phyloP scores from a whole-genome alignment of 2,329 filamentous ascomycete species.

The Colletotrichum abscissum region DNA sequence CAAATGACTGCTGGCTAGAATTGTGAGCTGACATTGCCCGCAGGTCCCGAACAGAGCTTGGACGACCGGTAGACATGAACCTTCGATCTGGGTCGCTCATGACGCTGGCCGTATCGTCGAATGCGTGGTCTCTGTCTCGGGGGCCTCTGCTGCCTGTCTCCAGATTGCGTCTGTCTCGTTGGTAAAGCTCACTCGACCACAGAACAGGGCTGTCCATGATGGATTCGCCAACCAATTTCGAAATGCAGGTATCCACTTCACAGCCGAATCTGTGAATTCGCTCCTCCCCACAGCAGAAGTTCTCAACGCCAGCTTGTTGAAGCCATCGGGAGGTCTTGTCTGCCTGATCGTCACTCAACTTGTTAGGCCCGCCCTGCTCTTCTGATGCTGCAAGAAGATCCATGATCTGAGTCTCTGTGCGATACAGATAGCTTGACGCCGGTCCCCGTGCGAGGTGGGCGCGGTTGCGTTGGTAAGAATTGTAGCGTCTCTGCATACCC shows the following conservation, averaged over 20 bases:
- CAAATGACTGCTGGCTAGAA: slow-evolving; percentile 75
- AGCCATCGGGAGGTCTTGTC: slow-evolving; percentile 88
- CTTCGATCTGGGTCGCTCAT: slow-evolving; percentile 66
- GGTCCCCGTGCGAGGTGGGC: slow-evolving; percentile 59
- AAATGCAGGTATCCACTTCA: slow-evolving; percentile 88
- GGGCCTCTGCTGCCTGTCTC: slow-evolving; percentile 54
- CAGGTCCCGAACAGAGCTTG: slow-evolving; percentile 66
- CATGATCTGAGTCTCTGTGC: slow-evolving; percentile 85
- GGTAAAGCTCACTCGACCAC: slow-evolving; percentile 92
- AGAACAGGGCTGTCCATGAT: slow-evolving; percentile 87
- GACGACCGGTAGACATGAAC: slow-evolving; percentile 55
- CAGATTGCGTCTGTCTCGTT: slow-evolving; percentile 76
- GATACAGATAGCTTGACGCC: slow-evolving; percentile 75
- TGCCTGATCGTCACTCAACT: slow-evolving; percentile 94
- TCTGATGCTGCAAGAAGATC: slow-evolving; percentile 86
- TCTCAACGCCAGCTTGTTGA: slow-evolving; percentile 83
- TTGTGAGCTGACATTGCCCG: slow-evolving; percentile 70
- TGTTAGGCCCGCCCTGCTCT: slow-evolving; percentile 91
- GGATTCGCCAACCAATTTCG: slow-evolving; percentile 85
- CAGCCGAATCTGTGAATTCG: slow-evolving; percentile 93
- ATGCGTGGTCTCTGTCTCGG: slow-evolving; percentile 59
- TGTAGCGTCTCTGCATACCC: slow-evolving; percentile 73
- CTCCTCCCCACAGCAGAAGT: slow-evolving; percentile 95
- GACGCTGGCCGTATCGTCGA: slow-evolving; percentile 65
- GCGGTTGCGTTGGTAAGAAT: slow-evolving; percentile 61